These are phyloP conservation scores for Clonostachys chloroleuca DNA, from an alignment of 2,329 filamentous ascomycete species.

Conservation along the genomic window DNA sequence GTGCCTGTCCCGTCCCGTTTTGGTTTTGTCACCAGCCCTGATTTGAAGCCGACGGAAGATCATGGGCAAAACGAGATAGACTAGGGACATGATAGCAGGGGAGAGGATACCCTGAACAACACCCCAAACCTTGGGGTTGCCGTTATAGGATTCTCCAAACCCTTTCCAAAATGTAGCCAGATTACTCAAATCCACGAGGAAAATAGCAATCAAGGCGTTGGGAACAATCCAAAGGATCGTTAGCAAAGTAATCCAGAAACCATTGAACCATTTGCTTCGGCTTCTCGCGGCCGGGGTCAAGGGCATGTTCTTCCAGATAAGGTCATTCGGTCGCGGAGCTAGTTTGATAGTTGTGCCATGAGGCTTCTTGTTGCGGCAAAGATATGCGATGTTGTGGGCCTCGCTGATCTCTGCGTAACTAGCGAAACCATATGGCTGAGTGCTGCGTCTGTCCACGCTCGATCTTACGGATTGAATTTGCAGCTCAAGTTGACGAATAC, in stretches of 20 bases:
- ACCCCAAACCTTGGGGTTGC: constrained; percentile 69
- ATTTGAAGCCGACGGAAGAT: constrained; percentile 87
- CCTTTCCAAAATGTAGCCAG: constrained; percentile 73
- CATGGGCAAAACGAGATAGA: constrained; percentile 84
- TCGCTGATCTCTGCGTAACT: constrained; percentile 87
- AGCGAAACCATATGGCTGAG: constrained; percentile 89
- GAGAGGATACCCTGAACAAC: constrained; percentile 89
- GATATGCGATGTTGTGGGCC: constrained; percentile 82
- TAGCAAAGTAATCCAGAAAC: constrained; percentile 75
- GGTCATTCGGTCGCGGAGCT: constrained; percentile 82
- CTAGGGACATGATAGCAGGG: constrained; percentile 79
- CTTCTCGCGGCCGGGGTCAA: constrained; percentile 64
- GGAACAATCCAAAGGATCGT: constrained; percentile 86
- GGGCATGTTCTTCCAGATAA: constrained; percentile 93
- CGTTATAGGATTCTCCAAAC: constrained; percentile 63
- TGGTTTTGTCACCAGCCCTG: constrained; percentile 81
- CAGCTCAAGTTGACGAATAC: constrained; percentile 77
- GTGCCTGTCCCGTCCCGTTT: constrained; percentile 87
- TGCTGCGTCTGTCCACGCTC: constrained; percentile 80
- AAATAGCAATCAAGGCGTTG: constrained; percentile 92
- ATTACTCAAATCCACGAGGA: constrained; percentile 81
- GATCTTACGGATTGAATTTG: constrained; percentile 81
- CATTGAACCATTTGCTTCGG: constrained; percentile 73
- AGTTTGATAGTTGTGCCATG: constrained; percentile 72
- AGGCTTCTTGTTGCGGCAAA: constrained; percentile 74